Evolutionary conservation across 2,329 filamentous ascomycete genomes (phyloP).

Genomic region (Alternaria tenuissima): DNA sequence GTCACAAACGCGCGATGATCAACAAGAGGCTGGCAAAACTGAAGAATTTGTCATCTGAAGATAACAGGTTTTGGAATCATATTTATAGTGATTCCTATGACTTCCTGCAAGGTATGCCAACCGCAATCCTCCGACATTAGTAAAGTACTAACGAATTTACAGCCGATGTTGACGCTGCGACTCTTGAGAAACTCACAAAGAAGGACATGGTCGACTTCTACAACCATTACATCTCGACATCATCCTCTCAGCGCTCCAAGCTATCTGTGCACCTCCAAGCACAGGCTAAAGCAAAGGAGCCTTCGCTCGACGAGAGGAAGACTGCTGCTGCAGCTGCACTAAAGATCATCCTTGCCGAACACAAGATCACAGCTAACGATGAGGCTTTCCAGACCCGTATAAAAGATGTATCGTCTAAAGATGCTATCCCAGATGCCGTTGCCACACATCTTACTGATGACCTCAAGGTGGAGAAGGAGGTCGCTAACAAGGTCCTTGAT

Average conservation of each 20-base stretch:
- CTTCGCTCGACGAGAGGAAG: constrained; percentile 54
- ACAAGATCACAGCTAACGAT: constrained; percentile 56
- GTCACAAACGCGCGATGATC: constrained; percentile 87
- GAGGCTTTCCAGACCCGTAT: constrained; percentile 56
- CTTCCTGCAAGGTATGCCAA: constrained; percentile 79
- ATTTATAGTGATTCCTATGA: constrained; percentile 88
- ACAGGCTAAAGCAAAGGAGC: constrained; percentile 62
- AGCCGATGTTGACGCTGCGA: constrained; percentile 79
- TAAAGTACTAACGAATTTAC: constrained; percentile 13
- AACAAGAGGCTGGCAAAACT: constrained; percentile 88
- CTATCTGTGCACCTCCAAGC: constrained; percentile 84
- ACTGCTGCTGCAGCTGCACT: constrained; percentile 46
- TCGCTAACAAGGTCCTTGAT: constrained; percentile 58
- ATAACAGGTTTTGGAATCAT: constrained; percentile 81
- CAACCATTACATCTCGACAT: constrained; percentile 75
- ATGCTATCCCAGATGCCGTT: constrained; percentile 61
- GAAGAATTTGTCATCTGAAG: constrained; percentile 90
- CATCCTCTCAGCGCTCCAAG: constrained; percentile 79
- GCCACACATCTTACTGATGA: constrained; percentile 57
- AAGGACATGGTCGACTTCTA: constrained; percentile 82
- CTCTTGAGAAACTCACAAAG: constrained; percentile 79
- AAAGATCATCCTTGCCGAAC: constrained; percentile 56
- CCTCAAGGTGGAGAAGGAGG: constrained; percentile 59
- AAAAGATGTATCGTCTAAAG: constrained; percentile 56
- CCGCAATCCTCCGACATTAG: background rate